These are phyloP conservation scores for Casuarina equisetifolia DNA, from an alignment of 306 rosid genomes.

Conservation along the genomic window DNA sequence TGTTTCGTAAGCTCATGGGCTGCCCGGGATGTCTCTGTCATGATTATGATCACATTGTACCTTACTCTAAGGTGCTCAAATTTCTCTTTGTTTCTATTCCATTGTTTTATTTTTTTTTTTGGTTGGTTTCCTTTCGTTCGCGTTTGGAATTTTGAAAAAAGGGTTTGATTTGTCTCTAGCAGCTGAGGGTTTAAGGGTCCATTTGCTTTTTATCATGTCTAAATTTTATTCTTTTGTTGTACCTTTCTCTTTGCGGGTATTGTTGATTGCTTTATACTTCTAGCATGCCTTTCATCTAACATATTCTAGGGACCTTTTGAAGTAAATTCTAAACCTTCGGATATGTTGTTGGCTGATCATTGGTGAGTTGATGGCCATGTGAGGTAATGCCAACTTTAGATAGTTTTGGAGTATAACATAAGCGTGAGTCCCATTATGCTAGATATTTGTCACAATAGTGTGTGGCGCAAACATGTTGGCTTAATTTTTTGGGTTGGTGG, in stretches of 20 bases:
- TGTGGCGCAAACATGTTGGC: no score
- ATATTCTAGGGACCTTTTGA: background rate
- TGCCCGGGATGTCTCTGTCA: constrained; percentile 93
- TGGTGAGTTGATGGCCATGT: background rate
- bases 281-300: background rate
- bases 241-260: background rate
- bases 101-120: background rate
- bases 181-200: background rate
- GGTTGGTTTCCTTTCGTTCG: background rate
- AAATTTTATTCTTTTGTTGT: background rate
- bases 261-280: background rate
- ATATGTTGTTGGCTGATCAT: background rate
- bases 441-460: no score
- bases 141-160: background rate
- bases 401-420: background rate
- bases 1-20: constrained; percentile 88
- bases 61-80: constrained; percentile 73
- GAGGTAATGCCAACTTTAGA: background rate
- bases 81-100: no score
- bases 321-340: background rate
- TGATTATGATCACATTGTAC: constrained; percentile 84
- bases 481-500: no score
- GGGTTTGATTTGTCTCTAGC: constrained; percentile 12
- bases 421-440: no score
- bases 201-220: background rate